Conservation (phyloP, 768 basidiomycete genomes). For the Galerina marginata region DNA sequence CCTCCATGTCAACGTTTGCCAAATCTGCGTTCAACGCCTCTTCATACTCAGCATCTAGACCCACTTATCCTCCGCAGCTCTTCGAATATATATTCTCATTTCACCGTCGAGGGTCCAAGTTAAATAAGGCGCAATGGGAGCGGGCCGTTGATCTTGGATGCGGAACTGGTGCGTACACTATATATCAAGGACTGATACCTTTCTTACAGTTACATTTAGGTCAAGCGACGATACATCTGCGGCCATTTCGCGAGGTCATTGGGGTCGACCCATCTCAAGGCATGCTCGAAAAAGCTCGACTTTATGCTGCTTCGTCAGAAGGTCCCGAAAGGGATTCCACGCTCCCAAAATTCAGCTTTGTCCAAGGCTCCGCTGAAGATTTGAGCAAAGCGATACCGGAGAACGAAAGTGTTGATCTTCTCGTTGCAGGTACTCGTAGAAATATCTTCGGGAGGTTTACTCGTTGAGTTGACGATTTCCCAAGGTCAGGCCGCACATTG, state of each 20-base stretch:
- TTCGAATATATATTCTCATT: slow-evolving; percentile 68
- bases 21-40: slow-evolving; percentile 72
- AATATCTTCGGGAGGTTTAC: background rate
- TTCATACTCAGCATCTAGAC: slow-evolving; percentile 70
- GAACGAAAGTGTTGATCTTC: slow-evolving; percentile 64
- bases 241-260: slow-evolving; percentile 59
- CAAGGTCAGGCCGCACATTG: slow-evolving; percentile 79
- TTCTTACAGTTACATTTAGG: slow-evolving; percentile 45
- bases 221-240: slow-evolving; percentile 68
- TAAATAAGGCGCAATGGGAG: slow-evolving; percentile 46
- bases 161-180: slow-evolving; percentile 65
- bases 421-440: slow-evolving; percentile 60
- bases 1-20: slow-evolving; percentile 75
- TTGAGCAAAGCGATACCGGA: slow-evolving; percentile 47
- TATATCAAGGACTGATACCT: background rate
- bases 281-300: slow-evolving; percentile 68
- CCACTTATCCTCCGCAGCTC: slow-evolving; percentile 71
- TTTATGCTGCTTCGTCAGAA: slow-evolving; percentile 17
- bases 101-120: slow-evolving; percentile 42
- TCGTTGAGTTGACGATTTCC: background rate
- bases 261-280: slow-evolving; percentile 77
- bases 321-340: background rate
- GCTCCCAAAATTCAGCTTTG: slow-evolving; percentile 30
- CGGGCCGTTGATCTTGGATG: slow-evolving; percentile 80
- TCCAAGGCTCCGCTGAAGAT: slow-evolving; percentile 56